Evolutionary conservation across 495 filamentous ascomycete genomes (phyloP), one percentile per base, ranked within the genome.

Genomic region (Talaromyces adpressus): DNA sequence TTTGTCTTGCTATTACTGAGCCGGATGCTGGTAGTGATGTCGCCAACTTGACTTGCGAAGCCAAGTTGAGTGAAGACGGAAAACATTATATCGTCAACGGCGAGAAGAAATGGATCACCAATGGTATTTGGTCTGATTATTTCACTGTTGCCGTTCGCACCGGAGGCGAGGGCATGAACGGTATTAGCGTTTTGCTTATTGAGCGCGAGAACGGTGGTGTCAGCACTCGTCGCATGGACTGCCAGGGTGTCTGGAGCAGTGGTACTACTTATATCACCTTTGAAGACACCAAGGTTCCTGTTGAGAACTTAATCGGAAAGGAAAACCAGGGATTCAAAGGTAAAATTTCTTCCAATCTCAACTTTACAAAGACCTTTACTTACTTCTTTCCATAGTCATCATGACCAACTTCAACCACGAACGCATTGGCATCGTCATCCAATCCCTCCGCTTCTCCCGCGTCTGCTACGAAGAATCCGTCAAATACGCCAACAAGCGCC

Each of bases 331-430:
- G 94, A n/a, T 98, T 98, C 84, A 92, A 93, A 77, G 85, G 85
- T 84, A 65, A 62, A 69, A n/a, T 18, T 34, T 6, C 27, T 20
- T 14, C 14, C 3, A 57, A 18, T 29, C 30, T 9, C 20, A 11
- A 27, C 39, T 30, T 20, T 20, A 30, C 23, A 25, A 49, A 53
- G 30, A 9, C 14, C 49, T 47, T 22, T 66, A 56, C 53, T 65
- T 45, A 64, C 59, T 65, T 32, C 8, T 20, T 34, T 27, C 25
- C 25, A 8, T 56, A 82, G 92, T 92, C 61, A 90, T 95, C 79
- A 95, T 97, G 92, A 95, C 92, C 63, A 98, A 98, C 82, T 98
- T 98, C 82, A 98, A 98, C 83, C 94, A 98, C 82, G 94, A 98
- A 79, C 89, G 94, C 59, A 91, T 98, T 65, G 94, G 94, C 56